Evolutionary conservation across 257 asterid species (phyloP).

Genomic region (Thymus quinquecostatus): DNA sequence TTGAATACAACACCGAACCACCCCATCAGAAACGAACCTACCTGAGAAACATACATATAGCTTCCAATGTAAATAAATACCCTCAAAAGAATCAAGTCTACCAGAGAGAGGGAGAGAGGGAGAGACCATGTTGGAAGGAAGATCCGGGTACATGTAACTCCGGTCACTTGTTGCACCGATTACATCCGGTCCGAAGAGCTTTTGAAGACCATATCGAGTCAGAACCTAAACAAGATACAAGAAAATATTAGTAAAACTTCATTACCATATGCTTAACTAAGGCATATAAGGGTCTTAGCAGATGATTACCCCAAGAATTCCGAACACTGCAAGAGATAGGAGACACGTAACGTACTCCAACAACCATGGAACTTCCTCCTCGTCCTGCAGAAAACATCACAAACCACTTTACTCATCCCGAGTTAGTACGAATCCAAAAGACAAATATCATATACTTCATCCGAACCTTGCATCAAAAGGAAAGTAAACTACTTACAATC

Average conservation of each 20-base stretch:
- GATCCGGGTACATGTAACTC: slow-evolving; percentile 82
- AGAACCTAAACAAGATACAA: slow-evolving; percentile 54
- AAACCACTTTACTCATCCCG: neutral
- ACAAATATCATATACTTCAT: neutral
- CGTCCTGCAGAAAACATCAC: slow-evolving; percentile 47
- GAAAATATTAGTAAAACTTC: neutral
- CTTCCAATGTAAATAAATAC: too few species aligned
- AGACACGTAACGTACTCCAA: slow-evolving; percentile 57
- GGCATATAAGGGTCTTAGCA: slow-evolving; percentile 11
- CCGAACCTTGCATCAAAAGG: neutral
- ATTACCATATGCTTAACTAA: neutral
- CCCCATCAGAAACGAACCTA: slow-evolving; percentile 97
- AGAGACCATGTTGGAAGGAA: slow-evolving; percentile 88
- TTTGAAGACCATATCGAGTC: slow-evolving; percentile 66
- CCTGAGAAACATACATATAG: slow-evolving; percentile 41
- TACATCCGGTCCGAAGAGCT: slow-evolving; percentile 71
- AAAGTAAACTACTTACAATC: slow-evolving; percentile 42
- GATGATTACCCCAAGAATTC: slow-evolving; percentile 65
- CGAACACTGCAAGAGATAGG: slow-evolving; percentile 68
- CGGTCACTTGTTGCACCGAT: slow-evolving; percentile 78
- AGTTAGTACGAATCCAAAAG: neutral
- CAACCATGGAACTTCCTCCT: slow-evolving; percentile 47
- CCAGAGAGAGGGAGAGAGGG: slow-evolving; percentile 34
- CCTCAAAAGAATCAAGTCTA: too few species aligned
- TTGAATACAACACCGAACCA: slow-evolving; percentile 93